Base-by-base conservation (phyloP, 2,329 filamentous ascomycete genomes). In the Penicillium occitanis region DNA sequence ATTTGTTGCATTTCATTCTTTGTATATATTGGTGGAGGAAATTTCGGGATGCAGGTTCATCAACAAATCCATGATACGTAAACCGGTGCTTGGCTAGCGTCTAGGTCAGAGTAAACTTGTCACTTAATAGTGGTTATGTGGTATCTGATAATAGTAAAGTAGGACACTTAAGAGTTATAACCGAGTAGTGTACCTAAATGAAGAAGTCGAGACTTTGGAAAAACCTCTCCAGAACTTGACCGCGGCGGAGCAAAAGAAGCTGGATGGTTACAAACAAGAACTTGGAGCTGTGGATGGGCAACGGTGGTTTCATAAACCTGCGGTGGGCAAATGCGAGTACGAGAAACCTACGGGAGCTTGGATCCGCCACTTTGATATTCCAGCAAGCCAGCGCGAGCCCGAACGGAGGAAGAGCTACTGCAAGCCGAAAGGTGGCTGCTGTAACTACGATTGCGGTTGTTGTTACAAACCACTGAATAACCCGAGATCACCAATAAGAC, bases 231-330 rank as follows among this genome's bases (percentile, higher is more conserved):
- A 61, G 7, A 6, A 11, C 2, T 28, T 60, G 40, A 60, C 57
- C 17, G 3, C 17, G 28, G 11, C 37, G 2, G 46, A 65, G 44
- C 42, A 61, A 5, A 2, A 44, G 14, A 28, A n/a, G 22, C 35
- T 61, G 8, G 11, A 59, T 19, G 40, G 19, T 11, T 61, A 14
- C 28, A 28, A 53, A 30, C 14, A 50, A 4, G 55, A 65, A n/a
- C 63, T 65, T 22, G 4, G 33, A 22, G 42, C 46, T 3, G 22
- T 53, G n/a, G 51, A 65, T 17, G 8, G 48, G 30, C 0, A 51
- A n/a, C 53, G 44, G 40, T 65, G 63, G 63, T n/a, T 60, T 44
- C 28, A 61, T 28, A 30, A 40, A 50, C 22, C 44, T 28, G 55
- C 17, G 13, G 10, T 28, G 14, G 22, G 59, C 5, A 37, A 25